phyloP scores from a whole-genome alignment of 495 filamentous ascomycete genomes.

The Penicillium nucicola region DNA sequence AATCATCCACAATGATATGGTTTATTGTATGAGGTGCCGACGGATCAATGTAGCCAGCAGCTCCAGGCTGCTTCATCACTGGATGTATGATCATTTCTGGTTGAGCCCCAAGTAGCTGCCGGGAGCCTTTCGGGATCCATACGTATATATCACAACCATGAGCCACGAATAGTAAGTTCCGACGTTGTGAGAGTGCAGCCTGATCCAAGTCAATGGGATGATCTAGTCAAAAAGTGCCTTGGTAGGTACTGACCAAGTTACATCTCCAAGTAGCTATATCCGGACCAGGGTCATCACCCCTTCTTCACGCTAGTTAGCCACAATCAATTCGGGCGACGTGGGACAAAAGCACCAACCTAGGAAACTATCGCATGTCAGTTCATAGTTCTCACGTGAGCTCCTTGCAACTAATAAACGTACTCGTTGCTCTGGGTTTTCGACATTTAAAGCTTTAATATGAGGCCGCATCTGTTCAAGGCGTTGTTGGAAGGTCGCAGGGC shows the following conservation, averaged over 20 bases:
- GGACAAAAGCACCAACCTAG: conserved; percentile 9
- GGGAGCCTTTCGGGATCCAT: conserved; percentile 65
- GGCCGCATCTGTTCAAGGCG: conserved; percentile 4
- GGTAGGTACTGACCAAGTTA: conserved; percentile 47
- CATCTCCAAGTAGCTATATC: conserved; percentile 42
- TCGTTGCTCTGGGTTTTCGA: conserved; percentile 32
- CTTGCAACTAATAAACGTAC: conserved; percentile 20
- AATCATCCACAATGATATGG: conserved; percentile 69
- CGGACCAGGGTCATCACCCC: conserved; percentile 28
- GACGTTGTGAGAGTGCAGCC: conserved; percentile 54
- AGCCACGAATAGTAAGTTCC: conserved; percentile 77
- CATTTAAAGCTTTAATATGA: conserved; percentile 24
- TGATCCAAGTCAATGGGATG: conserved; percentile 13
- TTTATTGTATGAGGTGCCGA: conserved; percentile 70
- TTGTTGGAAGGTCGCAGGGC: background rate
- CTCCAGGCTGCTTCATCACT: conserved; percentile 40
- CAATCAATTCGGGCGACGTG: too few species aligned
- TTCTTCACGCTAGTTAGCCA: conserved; percentile 22
- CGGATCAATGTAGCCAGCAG: conserved; percentile 55
- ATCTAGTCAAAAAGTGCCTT: background rate
- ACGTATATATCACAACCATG: conserved; percentile 68
- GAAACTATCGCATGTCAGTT: conserved; percentile 22
- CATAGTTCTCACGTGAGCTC: conserved; percentile 11
- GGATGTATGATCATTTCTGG: conserved; percentile 68
- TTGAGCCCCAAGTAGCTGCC: conserved; percentile 56